These are phyloP conservation scores for Corinectria fuckeliana DNA, from an alignment of 2,329 filamentous ascomycete species.

Conservation along the genomic window DNA sequence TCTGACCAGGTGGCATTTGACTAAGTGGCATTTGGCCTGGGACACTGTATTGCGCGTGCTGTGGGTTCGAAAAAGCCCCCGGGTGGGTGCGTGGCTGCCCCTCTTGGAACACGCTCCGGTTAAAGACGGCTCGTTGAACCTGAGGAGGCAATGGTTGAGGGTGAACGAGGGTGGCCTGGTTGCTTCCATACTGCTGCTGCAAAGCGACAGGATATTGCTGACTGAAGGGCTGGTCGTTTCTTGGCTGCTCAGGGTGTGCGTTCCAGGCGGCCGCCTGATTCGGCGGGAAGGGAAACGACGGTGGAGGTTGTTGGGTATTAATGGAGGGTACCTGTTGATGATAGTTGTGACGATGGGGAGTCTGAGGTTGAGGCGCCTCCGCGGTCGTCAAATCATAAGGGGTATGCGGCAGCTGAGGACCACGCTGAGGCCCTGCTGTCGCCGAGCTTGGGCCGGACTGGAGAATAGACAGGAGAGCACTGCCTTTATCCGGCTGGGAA, in stretches of 20 bases:
- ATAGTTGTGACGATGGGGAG: constrained; percentile 62
- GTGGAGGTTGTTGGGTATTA: constrained; percentile 41
- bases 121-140: constrained; percentile 60
- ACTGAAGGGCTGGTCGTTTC: constrained; percentile 22
- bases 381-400: constrained; percentile 60
- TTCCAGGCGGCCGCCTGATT: constrained; percentile 30
- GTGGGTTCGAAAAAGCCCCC: constrained; percentile 24
- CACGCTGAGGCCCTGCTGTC: constrained; percentile 20
- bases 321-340: constrained; percentile 50
- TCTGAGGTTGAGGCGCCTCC: constrained; percentile 59
- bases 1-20: constrained; percentile 20
- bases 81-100: constrained; percentile 22
- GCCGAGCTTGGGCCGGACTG: constrained; percentile 43
- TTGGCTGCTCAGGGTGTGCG: constrained; percentile 15
- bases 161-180: constrained; percentile 40
- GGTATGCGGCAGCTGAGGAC: constrained; percentile 51
- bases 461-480: constrained; percentile 60
- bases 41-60: constrained; percentile 36
- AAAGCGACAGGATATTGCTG: constrained; percentile 25
- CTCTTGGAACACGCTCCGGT: constrained; percentile 43
- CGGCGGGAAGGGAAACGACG: constrained; percentile 38
- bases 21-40: constrained; percentile 24
- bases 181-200: constrained; percentile 33
- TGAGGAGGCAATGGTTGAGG: constrained; percentile 62
- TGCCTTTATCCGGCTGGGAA: constrained; percentile 53